Conservation (phyloP, 768 basidiomycete species). For the Leccinellum luteum region DNA sequence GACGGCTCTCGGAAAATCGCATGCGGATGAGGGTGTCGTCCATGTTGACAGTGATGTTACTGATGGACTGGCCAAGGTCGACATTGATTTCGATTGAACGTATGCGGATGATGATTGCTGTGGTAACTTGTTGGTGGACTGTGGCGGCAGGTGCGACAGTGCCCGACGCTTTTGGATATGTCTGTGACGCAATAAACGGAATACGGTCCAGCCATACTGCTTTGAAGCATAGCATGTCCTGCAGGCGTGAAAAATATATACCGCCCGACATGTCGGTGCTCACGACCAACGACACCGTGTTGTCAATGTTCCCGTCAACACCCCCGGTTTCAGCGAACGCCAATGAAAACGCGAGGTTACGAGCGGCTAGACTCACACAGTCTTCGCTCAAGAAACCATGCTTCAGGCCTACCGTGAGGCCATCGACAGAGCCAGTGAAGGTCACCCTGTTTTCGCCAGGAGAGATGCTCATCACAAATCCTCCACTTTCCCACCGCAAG, state of each 20-base stretch:
- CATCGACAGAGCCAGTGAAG: conserved; percentile 78
- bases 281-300: conserved; percentile 69
- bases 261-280: conserved; percentile 83
- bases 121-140: conserved; percentile 49
- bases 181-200: conserved; percentile 59
- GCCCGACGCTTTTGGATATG: conserved; percentile 20
- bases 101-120: conserved; percentile 64
- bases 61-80: conserved; percentile 87
- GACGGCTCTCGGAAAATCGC: conserved; percentile 54
- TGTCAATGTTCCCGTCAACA: conserved; percentile 35
- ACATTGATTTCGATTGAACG: conserved; percentile 71
- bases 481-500: conserved; percentile 92
- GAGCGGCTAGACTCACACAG: conserved; percentile 74
- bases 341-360: conserved; percentile 78
- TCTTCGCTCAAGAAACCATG: conserved; percentile 86
- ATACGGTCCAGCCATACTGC: conserved; percentile 92
- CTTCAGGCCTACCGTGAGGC: conserved; percentile 75
- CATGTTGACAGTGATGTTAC: conserved; percentile 63
- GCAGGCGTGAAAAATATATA: conserved; percentile 80
- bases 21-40: conserved; percentile 63
- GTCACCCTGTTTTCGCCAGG: conserved; percentile 70
- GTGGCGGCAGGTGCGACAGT: conserved; percentile 15
- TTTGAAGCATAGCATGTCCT: conserved; percentile 93
- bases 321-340: conserved; percentile 57
- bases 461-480: conserved; percentile 76